These are phyloP conservation scores for Neophaeococcomyces mojaviensis DNA, from an alignment of 2,329 filamentous ascomycete species.

Conservation along the genomic window DNA sequence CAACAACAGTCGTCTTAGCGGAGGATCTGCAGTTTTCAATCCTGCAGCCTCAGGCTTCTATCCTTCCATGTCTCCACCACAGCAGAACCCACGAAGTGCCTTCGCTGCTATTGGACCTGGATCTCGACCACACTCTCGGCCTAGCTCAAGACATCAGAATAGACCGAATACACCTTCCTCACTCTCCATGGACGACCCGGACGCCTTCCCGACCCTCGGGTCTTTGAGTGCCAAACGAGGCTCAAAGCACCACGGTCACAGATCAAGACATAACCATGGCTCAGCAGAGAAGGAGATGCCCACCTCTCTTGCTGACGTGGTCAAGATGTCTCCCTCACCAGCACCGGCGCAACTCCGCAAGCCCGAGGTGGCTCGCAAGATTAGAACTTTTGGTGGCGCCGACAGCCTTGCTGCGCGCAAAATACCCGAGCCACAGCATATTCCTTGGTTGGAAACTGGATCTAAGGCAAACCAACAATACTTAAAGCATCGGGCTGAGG, in stretches of 20 bases:
- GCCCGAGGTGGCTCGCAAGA: slow-evolving; percentile 53
- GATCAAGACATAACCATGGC: slow-evolving; percentile 71
- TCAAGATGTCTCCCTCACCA: slow-evolving; percentile 91
- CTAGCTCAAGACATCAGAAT: slow-evolving; percentile 71
- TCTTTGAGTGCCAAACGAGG: slow-evolving; percentile 65
- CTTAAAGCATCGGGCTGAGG: slow-evolving; percentile 87
- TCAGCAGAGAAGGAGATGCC: slow-evolving; percentile 59
- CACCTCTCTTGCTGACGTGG: slow-evolving; percentile 82
- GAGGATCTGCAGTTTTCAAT: slow-evolving; percentile 35
- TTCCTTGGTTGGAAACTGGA: slow-evolving; percentile 94
- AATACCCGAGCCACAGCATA: slow-evolving; percentile 80
- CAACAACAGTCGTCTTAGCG: slow-evolving; percentile 33
- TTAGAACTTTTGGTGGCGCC: slow-evolving; percentile 20
- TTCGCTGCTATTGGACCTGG: slow-evolving; percentile 20
- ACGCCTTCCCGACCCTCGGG: slow-evolving; percentile 86
- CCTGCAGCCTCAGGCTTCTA: slow-evolving; percentile 30
- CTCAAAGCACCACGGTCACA: slow-evolving; percentile 91
- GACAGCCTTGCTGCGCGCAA: slow-evolving; percentile 67
- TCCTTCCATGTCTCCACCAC: slow-evolving; percentile 15
- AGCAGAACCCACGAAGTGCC: slow-evolving; percentile 14
- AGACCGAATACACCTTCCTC: slow-evolving; percentile 49
- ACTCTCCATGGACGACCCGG: slow-evolving; percentile 81
- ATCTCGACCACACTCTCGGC: slow-evolving; percentile 69
- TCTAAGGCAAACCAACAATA: slow-evolving; percentile 87
- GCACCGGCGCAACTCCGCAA: slow-evolving; percentile 44